Conservation (phyloP, 2,329 filamentous ascomycete species). For the Chalara sp. region DNA sequence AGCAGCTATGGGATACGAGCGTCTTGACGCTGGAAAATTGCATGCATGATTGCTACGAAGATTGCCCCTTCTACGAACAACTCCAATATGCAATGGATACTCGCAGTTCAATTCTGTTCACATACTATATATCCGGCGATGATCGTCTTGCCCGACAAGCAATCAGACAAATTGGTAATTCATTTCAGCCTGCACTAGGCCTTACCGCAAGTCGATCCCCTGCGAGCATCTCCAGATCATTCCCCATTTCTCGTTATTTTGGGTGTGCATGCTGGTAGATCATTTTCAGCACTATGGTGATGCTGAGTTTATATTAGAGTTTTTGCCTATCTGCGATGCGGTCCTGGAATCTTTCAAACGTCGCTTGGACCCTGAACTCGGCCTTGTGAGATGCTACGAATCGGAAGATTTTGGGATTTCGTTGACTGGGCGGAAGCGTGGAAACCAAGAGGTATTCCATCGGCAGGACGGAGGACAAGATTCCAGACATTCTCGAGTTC, state of each 20-base stretch:
- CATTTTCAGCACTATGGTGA: conserved; percentile 1
- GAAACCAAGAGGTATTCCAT: conserved; percentile 3
- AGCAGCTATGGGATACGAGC: conserved; percentile 2
- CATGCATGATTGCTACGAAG: conserved; percentile 23
- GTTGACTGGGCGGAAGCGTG: conserved; percentile 4
- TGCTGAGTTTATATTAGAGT: background rate
- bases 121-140: conserved; percentile 26
- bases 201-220: conserved; percentile 4
- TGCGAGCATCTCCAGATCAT: conserved; percentile 4
- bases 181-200: background rate
- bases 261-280: conserved; percentile 4
- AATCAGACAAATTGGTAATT: conserved; percentile 13
- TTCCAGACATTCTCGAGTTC: background rate
- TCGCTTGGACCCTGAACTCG: background rate
- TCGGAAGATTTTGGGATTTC: background rate
- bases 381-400: background rate
- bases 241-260: conserved; percentile 6
- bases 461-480: conserved; percentile 1
- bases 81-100: conserved; percentile 26
- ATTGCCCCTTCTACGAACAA: conserved; percentile 31
- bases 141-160: conserved; percentile 27
- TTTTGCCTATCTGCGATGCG: background rate
- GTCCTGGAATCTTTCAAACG: conserved; percentile 1
- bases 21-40: conserved; percentile 8
- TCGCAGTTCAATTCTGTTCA: conserved; percentile 24